phyloP scores from a whole-genome alignment of 169 alveolate species.

The Plasmodium relictum region DNA sequence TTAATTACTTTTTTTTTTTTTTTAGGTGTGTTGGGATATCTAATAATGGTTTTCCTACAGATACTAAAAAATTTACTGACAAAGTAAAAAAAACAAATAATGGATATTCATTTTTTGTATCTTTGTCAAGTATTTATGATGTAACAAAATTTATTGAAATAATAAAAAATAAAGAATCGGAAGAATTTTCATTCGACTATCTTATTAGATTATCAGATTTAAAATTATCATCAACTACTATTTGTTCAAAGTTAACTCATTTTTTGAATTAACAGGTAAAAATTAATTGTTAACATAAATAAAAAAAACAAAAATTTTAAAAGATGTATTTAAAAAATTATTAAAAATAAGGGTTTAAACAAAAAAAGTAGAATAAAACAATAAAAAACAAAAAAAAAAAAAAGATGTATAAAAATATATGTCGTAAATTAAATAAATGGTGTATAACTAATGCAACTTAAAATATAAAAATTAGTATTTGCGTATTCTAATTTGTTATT shows the following conservation, averaged over 20 bases:
- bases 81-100: slow-evolving; percentile 28
- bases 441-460: too few relatives aligned
- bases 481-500: too few relatives aligned
- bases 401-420: not conserved
- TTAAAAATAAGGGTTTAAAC: not conserved
- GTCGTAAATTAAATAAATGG: not conserved
- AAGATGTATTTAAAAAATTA: not conserved
- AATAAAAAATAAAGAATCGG: slow-evolving; percentile 6
- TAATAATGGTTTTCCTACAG: slow-evolving; percentile 65
- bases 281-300: not conserved
- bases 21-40: slow-evolving; percentile 66
- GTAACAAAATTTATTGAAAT: slow-evolving; percentile 37
- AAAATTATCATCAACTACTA: slow-evolving; percentile 21
- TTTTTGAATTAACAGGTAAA: slow-evolving; percentile 27
- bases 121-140: slow-evolving; percentile 32
- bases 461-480: too few relatives aligned
- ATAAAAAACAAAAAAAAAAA: not conserved
- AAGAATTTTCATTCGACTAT: slow-evolving; percentile 32
- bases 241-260: slow-evolving; percentile 41
- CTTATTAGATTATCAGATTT: slow-evolving; percentile 40
- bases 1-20: not conserved
- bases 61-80: slow-evolving; percentile 50
- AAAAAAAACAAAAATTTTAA: too few relatives aligned
- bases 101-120: slow-evolving; percentile 45
- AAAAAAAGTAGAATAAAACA: not conserved